Evolutionary conservation across 306 rosid species (phyloP).

Genomic region (Malus orientalis): DNA sequence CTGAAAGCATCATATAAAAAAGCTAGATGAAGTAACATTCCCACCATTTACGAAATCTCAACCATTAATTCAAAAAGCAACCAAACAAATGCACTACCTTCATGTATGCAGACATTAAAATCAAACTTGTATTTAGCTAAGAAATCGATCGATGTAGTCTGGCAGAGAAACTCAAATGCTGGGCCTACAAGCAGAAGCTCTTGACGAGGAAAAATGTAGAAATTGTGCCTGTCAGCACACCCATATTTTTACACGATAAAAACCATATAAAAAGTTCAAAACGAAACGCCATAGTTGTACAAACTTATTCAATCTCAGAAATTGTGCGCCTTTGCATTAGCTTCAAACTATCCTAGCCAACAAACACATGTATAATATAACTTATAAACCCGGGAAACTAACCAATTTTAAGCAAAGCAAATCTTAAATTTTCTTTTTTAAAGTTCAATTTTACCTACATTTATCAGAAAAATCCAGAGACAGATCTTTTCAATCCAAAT

Average conservation of each 20-base stretch:
- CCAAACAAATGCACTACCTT: constrained; percentile 38
- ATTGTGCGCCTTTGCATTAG: not conserved
- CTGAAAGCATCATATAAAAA: constrained; percentile 12
- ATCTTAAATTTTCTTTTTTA: not conserved
- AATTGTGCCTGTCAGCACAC: constrained; percentile 62
- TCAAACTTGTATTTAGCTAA: constrained; percentile 87
- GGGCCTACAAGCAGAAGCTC: constrained; percentile 48
- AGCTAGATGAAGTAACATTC: not conserved
- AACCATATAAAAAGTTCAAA: not conserved
- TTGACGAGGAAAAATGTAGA: constrained; percentile 79
- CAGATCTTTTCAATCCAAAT: not conserved
- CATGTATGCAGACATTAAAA: constrained; percentile 75
- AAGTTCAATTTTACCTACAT: not conserved
- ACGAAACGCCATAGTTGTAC: not conserved
- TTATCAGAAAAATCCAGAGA: not conserved
- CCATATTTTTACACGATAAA: not conserved
- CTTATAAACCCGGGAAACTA: not conserved
- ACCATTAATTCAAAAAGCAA: not conserved
- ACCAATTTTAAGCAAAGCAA: not conserved
- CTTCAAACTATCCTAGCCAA: not conserved
- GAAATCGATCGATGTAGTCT: constrained; percentile 80
- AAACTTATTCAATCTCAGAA: not conserved
- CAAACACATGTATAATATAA: not conserved
- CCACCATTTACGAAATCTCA: not conserved
- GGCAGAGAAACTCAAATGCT: constrained; percentile 74